Conservation (phyloP, 2,329 filamentous ascomycete genomes). For the Penicillium sp. region DNA sequence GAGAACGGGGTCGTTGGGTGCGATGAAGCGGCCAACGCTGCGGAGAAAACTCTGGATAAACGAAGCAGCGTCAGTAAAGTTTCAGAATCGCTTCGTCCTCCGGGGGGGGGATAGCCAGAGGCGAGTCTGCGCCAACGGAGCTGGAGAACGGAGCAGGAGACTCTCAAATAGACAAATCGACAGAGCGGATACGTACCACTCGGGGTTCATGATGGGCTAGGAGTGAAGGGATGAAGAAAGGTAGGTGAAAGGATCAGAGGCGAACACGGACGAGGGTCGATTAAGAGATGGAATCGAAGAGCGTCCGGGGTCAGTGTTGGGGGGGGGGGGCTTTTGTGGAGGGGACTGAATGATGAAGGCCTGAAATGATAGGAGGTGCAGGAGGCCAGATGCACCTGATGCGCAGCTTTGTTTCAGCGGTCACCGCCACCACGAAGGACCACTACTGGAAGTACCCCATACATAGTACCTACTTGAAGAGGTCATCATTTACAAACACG, state of each 20-base stretch:
- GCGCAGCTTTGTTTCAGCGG: constrained; percentile 29
- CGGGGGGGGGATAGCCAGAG: not conserved
- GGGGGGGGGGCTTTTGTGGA: constrained; percentile 15
- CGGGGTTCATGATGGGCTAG: constrained; percentile 50
- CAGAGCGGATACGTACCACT: constrained; percentile 45
- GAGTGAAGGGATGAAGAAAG: constrained; percentile 7
- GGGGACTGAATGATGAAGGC: constrained; percentile 31
- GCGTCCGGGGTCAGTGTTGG: constrained; percentile 13
- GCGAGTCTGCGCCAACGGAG: constrained; percentile 2
- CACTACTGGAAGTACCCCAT: not conserved
- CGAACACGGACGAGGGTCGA: constrained; percentile 21
- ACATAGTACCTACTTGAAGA: not conserved
- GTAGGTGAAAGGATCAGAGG: constrained; percentile 9
- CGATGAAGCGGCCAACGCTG: constrained; percentile 1
- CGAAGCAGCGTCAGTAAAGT: constrained; percentile 14
- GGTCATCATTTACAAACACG: not conserved
- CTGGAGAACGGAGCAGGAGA: constrained; percentile 11
- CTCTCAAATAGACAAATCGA: constrained; percentile 8
- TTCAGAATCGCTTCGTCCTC: not conserved
- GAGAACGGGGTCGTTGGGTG: constrained; percentile 9
- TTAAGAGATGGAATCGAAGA: constrained; percentile 17
- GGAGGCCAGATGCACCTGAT: constrained; percentile 30
- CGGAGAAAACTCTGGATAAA: constrained; percentile 28
- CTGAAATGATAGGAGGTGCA: constrained; percentile 35
- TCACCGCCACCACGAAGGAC: constrained; percentile 4